Evolutionary conservation across 495 filamentous ascomycete species (phyloP).

Genomic region (Talaromyces stipitatus): DNA sequence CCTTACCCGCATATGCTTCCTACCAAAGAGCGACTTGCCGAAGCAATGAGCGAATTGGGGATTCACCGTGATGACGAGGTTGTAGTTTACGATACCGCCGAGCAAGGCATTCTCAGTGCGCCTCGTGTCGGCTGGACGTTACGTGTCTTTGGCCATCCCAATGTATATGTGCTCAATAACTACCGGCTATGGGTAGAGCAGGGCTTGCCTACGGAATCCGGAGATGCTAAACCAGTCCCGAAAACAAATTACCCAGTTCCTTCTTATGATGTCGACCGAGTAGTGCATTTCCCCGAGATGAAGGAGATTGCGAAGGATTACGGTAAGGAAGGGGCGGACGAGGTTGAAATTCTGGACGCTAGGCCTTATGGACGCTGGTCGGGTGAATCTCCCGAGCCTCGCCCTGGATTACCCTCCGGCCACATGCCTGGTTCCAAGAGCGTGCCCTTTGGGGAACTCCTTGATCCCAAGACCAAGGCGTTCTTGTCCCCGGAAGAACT

Average conservation of each 20-base stretch:
- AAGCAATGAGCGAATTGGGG: conserved; percentile 80
- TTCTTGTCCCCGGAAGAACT: conserved; percentile 68
- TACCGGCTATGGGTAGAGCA: conserved; percentile 84
- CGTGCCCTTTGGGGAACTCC: conserved; percentile 68
- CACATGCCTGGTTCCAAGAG: conserved; percentile 87
- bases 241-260: conserved; percentile 49
- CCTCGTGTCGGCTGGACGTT: conserved; percentile 92
- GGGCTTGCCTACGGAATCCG: conserved; percentile 71
- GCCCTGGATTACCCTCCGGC: conserved; percentile 77
- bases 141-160: conserved; percentile 80
- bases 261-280: conserved; percentile 43
- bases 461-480: conserved; percentile 75
- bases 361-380: conserved; percentile 71
- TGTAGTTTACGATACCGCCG: conserved; percentile 85
- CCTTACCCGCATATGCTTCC: conserved; percentile 98
- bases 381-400: conserved; percentile 79
- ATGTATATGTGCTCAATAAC: conserved; percentile 88
- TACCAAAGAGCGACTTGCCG: conserved; percentile 65
- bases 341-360: conserved; percentile 86
- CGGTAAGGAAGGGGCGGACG: conserved; percentile 70
- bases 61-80: conserved; percentile 80
- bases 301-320: conserved; percentile 65
- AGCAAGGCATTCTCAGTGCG: conserved; percentile 88
- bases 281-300: conserved; percentile 72
- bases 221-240: conserved; percentile 55